Evolutionary conservation across 352 stramenopile genomes (phyloP).

Genomic region (Paralagenidium karlingii): DNA sequence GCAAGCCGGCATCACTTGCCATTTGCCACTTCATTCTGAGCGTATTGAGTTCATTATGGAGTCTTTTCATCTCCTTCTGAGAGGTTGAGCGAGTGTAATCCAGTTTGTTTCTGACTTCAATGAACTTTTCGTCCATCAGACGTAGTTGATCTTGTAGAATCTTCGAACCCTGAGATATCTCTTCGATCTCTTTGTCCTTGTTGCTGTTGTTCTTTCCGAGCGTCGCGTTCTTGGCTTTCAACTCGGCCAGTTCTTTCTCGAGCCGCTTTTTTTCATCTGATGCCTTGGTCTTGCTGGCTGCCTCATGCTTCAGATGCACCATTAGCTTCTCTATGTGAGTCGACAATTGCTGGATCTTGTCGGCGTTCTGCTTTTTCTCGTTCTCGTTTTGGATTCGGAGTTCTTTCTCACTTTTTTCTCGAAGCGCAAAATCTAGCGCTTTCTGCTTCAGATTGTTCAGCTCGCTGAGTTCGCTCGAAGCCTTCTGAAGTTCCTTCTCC

Average conservation of each 20-base stretch:
- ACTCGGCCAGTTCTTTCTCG: constrained; percentile 73
- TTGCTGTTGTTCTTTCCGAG: constrained; percentile 70
- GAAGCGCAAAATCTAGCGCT: constrained; percentile 58
- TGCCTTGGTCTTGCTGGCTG: constrained; percentile 83
- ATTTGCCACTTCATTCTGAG: constrained; percentile 72
- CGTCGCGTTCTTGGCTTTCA: constrained; percentile 32
- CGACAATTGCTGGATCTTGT: constrained; percentile 86
- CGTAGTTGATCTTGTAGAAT: constrained; percentile 93
- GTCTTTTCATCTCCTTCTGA: constrained; percentile 70
- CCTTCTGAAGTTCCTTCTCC: constrained; percentile 34
- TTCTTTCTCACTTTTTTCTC: constrained; percentile 81
- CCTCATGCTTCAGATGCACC: constrained; percentile 93
- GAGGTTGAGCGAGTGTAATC: constrained; percentile 86
- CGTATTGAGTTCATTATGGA: constrained; percentile 39
- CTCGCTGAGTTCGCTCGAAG: constrained; percentile 30
- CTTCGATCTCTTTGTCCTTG: constrained; percentile 80
- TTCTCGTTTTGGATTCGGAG: constrained; percentile 52
- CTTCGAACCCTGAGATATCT: constrained; percentile 87
- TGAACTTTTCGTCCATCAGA: constrained; percentile 97
- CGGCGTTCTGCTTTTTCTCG: constrained; percentile 42
- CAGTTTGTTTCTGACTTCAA: constrained; percentile 92
- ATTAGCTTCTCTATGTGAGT: constrained; percentile 96
- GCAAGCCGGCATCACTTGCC: too few relatives aligned
- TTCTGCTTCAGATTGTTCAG: constrained; percentile 64
- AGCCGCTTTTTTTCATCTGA: constrained; percentile 55